Conservation (phyloP, 345 rosid species). For the Angophora floribunda region DNA sequence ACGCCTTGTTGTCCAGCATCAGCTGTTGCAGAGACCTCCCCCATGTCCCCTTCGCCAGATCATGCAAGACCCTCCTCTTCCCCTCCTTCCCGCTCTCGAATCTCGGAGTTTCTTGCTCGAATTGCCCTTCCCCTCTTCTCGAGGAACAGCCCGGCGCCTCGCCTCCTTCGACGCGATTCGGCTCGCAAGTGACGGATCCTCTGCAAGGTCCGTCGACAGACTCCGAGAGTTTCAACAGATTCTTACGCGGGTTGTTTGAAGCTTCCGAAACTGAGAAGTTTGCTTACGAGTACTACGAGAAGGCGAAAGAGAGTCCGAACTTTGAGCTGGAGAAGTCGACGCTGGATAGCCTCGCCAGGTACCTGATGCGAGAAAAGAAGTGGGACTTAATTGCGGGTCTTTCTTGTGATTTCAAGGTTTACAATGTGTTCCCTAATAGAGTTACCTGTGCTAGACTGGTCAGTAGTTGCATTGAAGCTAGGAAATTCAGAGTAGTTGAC, state of each 20-base stretch:
- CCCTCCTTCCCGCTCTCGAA: slow-evolving; percentile 12
- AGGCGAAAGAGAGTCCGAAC: slow-evolving; percentile 43
- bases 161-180: background rate
- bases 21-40: slow-evolving; percentile 4
- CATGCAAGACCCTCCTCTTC: slow-evolving; percentile 18
- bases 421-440: slow-evolving; percentile 47
- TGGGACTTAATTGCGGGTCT: slow-evolving; percentile 52
- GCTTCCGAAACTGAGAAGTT: slow-evolving; percentile 29
- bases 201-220: slow-evolving; percentile 6
- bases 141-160: slow-evolving; percentile 30
- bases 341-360: slow-evolving; percentile 43
- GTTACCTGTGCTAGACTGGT: slow-evolving; percentile 49
- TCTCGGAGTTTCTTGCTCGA: slow-evolving; percentile 18
- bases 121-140: slow-evolving; percentile 32
- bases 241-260: slow-evolving; percentile 27
- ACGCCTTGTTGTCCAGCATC: slow-evolving; percentile 21
- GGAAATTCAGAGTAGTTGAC: slow-evolving; percentile 43
- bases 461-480: slow-evolving; percentile 37
- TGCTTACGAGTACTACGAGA: slow-evolving; percentile 44
- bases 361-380: slow-evolving; percentile 39
- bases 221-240: slow-evolving; percentile 20
- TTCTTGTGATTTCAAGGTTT: slow-evolving; percentile 38
- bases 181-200: background rate
- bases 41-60: background rate
- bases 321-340: slow-evolving; percentile 36